These are phyloP conservation scores for Vitis rotundifolia DNA, from an alignment of 164 flowering plant genomes.

Conservation along the genomic window DNA sequence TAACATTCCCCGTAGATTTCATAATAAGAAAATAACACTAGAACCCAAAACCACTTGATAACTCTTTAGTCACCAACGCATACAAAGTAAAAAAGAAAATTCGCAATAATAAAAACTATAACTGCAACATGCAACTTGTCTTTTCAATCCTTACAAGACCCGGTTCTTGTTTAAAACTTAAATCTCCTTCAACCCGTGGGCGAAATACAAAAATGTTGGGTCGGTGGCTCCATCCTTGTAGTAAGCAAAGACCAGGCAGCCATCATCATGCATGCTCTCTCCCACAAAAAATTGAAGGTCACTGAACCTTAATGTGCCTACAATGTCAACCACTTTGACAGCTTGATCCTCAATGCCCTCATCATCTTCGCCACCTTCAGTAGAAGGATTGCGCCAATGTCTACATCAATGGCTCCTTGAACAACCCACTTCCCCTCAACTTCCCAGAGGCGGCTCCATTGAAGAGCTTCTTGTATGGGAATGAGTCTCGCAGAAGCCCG, in stretches of 20 bases:
- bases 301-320: slow-evolving; percentile 54
- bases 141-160: too few species aligned
- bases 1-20: background rate
- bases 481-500: slow-evolving; percentile 72
- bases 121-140: too few species aligned
- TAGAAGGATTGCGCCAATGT: slow-evolving; percentile 96
- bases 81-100: slow-evolving; percentile 12
- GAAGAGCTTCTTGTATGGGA: slow-evolving; percentile 53
- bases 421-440: slow-evolving; percentile 94
- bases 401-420: slow-evolving; percentile 76
- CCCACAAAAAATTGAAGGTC: slow-evolving; percentile 50
- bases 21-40: background rate
- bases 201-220: slow-evolving; percentile 52
- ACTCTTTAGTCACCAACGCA: background rate
- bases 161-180: slow-evolving; percentile 2
- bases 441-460: slow-evolving; percentile 63
- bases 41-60: background rate
- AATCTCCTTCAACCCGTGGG: slow-evolving; percentile 44
- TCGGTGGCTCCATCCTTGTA: slow-evolving; percentile 87
- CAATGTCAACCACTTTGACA: slow-evolving; percentile 87
- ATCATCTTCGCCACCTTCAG: slow-evolving; percentile 83
- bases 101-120: background rate
- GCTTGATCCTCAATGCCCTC: slow-evolving; percentile 85
- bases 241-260: slow-evolving; percentile 73
- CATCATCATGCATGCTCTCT: slow-evolving; percentile 87